Evolutionary conservation across 2,329 filamentous ascomycete species (phyloP), one percentile per base, ranked within the genome.

Genomic region (Penicillium palitans): DNA sequence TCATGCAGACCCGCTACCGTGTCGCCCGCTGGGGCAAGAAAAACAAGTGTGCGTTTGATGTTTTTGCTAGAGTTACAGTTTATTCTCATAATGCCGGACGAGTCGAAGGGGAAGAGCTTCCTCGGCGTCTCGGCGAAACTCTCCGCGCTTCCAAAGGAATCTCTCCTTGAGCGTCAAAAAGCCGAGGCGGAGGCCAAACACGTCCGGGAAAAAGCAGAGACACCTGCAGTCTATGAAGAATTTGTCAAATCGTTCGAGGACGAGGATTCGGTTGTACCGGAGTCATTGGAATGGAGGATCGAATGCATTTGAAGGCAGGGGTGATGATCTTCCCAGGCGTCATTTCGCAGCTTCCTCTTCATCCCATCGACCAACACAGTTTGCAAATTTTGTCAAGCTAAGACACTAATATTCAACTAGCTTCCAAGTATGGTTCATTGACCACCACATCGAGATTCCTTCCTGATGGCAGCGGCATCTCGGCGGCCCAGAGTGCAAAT

Each of bases 151-250:
- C 83, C 87, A 61, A 95, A 93, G 76, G 90, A 95, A 72, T 96
- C 91, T 21, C 83, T 89, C 25, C 96, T 96, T 73, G 93, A 96
- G 78, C 88, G 88, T 67, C 90, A 96, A 74, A 91, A 90, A 74
- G 90, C 90, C 59, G 91, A 96, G 73, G 90, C 90, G 57, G 91
- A 96, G 79, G 91, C 91, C 25, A 96, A 96, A 78, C 87, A 90
- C 59, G 83, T 85, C 66, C 85, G 91, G 65, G 93, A 96, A 75
- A 89, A 89, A 69, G 91, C 89, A 65, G 93, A 96, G 77, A 96
- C 90, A 7, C 90, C 90, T 24, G 91, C 91, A 25, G 91, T 92
- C 0, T 90, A 93, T 74, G 87, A 91, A 66, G 91, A 93, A 64
- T 96, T 96, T 66, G 86, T 95, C 57, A 93, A 93, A 75, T 91